Conservation (phyloP, 1,284 basidiomycete genomes). For the Tilletia horrida region DNA sequence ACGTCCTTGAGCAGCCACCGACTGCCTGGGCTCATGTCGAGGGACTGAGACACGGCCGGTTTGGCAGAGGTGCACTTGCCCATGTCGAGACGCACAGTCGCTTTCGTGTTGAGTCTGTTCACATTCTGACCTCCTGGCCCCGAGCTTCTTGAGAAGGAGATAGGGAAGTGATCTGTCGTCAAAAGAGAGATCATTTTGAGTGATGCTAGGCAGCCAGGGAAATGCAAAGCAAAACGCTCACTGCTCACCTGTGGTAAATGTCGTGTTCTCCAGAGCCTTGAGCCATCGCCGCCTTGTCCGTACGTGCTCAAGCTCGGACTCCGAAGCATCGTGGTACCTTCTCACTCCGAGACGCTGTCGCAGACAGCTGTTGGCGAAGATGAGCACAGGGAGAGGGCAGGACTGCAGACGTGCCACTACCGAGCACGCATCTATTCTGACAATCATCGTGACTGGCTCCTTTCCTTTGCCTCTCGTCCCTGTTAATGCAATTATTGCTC, state of each 20-base stretch:
- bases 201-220: neutral
- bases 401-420: too few relatives aligned
- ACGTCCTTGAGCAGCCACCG: constrained; percentile 17
- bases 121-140: constrained; percentile 41
- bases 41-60: constrained; percentile 1
- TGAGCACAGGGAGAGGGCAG: too few relatives aligned
- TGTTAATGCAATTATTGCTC: too few relatives aligned
- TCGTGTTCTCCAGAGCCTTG: constrained; percentile 2
- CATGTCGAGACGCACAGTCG: constrained; percentile 35
- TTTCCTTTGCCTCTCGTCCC: neutral
- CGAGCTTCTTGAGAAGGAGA: constrained; percentile 34
- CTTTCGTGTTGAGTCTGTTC: constrained; percentile 42
- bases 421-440: neutral
- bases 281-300: neutral
- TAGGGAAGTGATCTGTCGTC: constrained; percentile 25
- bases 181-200: neutral
- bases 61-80: too few relatives aligned
- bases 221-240: neutral
- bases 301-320: neutral
- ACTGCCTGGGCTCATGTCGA: constrained; percentile 12
- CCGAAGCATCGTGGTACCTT: neutral
- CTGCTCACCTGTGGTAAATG: neutral
- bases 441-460: neutral
- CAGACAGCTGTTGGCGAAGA: too few relatives aligned
- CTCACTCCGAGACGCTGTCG: too few relatives aligned